phyloP scores from a whole-genome alignment of 2,329 filamentous ascomycete genomes.

The Hypomyces perniciosus region DNA sequence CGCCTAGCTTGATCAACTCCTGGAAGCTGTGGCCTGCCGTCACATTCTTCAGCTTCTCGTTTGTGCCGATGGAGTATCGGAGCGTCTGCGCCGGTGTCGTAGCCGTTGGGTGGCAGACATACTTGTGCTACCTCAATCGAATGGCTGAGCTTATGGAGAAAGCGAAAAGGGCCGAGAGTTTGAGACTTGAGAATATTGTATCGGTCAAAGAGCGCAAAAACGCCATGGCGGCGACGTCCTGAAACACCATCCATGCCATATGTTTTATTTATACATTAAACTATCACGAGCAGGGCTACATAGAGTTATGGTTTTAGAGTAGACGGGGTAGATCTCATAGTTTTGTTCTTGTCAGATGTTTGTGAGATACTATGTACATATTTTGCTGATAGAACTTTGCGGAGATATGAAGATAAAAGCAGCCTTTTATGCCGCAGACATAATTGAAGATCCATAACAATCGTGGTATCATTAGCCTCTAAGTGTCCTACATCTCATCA shows the following conservation, averaged over 20 bases:
- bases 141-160: conserved; percentile 48
- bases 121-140: conserved; percentile 74
- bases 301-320: no score
- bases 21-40: conserved; percentile 85
- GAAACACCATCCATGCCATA: neutral
- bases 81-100: conserved; percentile 74
- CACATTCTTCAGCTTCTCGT: conserved; percentile 82
- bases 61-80: conserved; percentile 70
- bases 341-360: no score
- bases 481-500: no score
- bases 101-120: conserved; percentile 89
- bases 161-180: neutral
- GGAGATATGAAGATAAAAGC: no score
- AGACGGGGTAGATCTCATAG: no score
- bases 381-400: no score
- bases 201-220: neutral
- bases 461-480: no score
- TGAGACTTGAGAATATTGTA: neutral
- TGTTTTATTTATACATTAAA: neutral
- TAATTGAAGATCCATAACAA: no score
- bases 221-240: neutral
- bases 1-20: conserved; percentile 68
- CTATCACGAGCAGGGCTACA: no score
- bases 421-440: no score
- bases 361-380: no score